A percentile compares a stretch with the other conserved stretches of the same genome.
Conservation (phyloP, 139 green algal species). For the Micromonas commoda region DNA sequence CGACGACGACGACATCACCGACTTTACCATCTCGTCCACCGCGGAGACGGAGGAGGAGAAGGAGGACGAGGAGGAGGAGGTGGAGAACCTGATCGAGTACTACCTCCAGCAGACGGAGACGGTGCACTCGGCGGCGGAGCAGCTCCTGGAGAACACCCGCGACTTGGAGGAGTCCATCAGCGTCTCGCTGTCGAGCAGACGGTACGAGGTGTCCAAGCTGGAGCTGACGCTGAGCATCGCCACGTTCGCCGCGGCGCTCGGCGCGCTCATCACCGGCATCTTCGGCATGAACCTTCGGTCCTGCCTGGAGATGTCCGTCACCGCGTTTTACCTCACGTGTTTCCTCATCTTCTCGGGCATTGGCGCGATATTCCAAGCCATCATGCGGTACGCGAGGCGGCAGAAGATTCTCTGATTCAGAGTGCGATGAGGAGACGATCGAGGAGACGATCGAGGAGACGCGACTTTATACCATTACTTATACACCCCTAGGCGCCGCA, state of each 20-base stretch:
- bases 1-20: constrained; percentile 37
- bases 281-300: constrained; percentile 54
- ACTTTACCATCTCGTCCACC: constrained; percentile 29
- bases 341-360: not conserved
- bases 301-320: constrained; percentile 36
- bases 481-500: no score
- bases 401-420: not conserved
- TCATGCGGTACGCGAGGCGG: not conserved
- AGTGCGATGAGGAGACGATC: not conserved
- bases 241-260: constrained; percentile 45
- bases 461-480: no score
- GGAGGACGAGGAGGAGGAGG: constrained; percentile 39
- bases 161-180: constrained; percentile 47
- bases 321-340: constrained; percentile 31
- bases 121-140: constrained; percentile 34
- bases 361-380: not conserved
- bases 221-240: constrained; percentile 46
- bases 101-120: constrained; percentile 42
- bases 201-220: constrained; percentile 46
- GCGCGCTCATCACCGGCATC: constrained; percentile 46
- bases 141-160: constrained; percentile 42
- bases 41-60: constrained; percentile 18
- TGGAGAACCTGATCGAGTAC: constrained; percentile 54
- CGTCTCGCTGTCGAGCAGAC: constrained; percentile 34
- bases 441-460: no score